Conservation (phyloP, 352 stramenopile genomes). For the Globisporangium orthogonon region DNA sequence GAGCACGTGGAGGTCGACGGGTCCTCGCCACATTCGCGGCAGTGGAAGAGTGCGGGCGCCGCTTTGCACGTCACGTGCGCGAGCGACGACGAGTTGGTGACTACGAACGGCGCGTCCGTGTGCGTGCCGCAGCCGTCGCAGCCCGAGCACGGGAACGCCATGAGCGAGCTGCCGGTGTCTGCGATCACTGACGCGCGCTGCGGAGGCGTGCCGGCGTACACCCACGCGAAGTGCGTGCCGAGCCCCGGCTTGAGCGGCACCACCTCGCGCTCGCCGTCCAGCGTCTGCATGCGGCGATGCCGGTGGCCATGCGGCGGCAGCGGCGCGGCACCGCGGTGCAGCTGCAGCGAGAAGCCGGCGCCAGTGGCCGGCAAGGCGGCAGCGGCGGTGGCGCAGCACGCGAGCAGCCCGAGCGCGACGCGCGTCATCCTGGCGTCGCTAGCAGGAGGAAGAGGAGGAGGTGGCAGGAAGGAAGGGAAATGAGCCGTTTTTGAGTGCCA, state of each 20-base stretch:
- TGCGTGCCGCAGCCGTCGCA: constrained; percentile 60
- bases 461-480: background rate
- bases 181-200: constrained; percentile 84
- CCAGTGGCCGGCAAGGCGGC: background rate
- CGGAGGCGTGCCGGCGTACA: constrained; percentile 72
- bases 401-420: background rate
- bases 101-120: constrained; percentile 68
- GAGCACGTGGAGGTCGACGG: constrained; percentile 51
- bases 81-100: constrained; percentile 59
- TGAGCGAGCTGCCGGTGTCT: constrained; percentile 79
- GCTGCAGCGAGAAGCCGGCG: background rate
- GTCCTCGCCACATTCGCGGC: background rate
- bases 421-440: background rate
- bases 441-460: too few species aligned
- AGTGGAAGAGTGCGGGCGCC: background rate
- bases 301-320: background rate
- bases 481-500: background rate
- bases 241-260: background rate
- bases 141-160: constrained; percentile 63
- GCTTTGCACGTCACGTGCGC: constrained; percentile 39
- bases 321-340: background rate
- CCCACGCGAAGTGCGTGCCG: constrained; percentile 75
- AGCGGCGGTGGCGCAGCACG: background rate
- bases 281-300: background rate
- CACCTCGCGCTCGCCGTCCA: background rate